Conservation (phyloP, 257 asterid genomes). For the Gentiana straminea region DNA sequence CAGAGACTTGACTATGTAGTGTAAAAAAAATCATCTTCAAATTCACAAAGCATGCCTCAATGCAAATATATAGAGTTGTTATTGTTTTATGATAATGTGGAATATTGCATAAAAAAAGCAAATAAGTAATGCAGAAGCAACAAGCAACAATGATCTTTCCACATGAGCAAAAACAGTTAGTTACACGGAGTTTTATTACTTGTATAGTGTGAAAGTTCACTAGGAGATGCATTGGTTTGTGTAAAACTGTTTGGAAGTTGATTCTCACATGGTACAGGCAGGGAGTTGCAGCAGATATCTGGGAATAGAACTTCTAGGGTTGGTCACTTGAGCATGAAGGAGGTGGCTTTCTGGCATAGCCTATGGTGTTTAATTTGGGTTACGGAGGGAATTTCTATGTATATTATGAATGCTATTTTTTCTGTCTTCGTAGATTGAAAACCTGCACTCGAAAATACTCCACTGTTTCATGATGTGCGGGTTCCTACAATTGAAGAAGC, state of each 20-base stretch:
- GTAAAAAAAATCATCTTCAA: no score
- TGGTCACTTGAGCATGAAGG: constrained; percentile 61
- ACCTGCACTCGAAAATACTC: constrained; percentile 44
- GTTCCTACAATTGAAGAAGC: constrained; percentile 82
- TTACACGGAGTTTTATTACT: no score
- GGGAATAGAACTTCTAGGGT: constrained; percentile 67
- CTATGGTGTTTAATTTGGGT: no score
- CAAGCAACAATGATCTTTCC: not conserved
- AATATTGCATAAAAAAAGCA: not conserved
- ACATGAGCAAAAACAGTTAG: not conserved
- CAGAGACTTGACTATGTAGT: not conserved
- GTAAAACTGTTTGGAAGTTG: constrained; percentile 42
- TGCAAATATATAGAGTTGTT: no score
- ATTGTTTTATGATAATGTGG: no score
- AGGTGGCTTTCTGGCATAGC: constrained; percentile 45
- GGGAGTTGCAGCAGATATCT: constrained; percentile 89
- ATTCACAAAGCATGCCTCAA: no score
- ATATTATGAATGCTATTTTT: no score
- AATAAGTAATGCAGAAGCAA: not conserved
- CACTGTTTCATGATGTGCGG: constrained; percentile 37
- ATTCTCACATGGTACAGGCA: constrained; percentile 82
- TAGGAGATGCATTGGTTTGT: not conserved
- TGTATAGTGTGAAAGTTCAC: no score
- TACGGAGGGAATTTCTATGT: no score
- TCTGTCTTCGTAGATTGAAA: constrained; percentile 47